Base-by-base conservation (phyloP, 352 stramenopile genomes). In the Peronospora destructor region DNA sequence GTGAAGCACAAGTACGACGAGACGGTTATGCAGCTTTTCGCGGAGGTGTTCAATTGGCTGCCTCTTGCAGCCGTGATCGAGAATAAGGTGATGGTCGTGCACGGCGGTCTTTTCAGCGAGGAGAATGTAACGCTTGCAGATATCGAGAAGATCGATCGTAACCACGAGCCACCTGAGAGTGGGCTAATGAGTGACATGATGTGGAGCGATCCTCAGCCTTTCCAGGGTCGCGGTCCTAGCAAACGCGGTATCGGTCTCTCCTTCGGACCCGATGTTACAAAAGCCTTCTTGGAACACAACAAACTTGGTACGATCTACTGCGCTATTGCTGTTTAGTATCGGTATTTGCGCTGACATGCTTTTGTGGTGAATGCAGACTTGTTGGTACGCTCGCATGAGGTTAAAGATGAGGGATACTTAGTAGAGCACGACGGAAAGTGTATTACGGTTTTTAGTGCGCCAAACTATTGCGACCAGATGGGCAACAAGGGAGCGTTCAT, bases 381-480 rank as follows among this genome's bases (percentile, higher is more conserved):
- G 48, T 65, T 99, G 21, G 94, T 99, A 35, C 84, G 97, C 35
- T 98, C 91, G 45, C 97, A 99, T 72, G 97, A 99, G 70, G 96
- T 99, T 38, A 98, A 98, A 64, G 96, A 99, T 64, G 95, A 99
- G 61, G 97, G 97, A 17, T 99, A 99, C 69, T 73, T 98, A 46
- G 91, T 99, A 13, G 96, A 99, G 73, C 97, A 99, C 75, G 95
- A 97, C 41, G 96, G 96, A 45, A 98, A 98, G 65, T 98, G 96
- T 53, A 98, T 99, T 60, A 99, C 96, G 7, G 93, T 99, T 25
- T 99, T 99, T 64, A 97, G 82, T 23, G 97, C 97, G 33, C 96
- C 97, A 9, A 99, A 99, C 67, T 99, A 99, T 71, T 99, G 97
- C 68, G 93, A 98, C 57, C 87, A 97, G 50, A 99, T 99, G 95